Evolutionary conservation across 306 rosid genomes (phyloP), one percentile per base, ranked within the genome.

Genomic region (Notholithocarpus densiflorus): DNA sequence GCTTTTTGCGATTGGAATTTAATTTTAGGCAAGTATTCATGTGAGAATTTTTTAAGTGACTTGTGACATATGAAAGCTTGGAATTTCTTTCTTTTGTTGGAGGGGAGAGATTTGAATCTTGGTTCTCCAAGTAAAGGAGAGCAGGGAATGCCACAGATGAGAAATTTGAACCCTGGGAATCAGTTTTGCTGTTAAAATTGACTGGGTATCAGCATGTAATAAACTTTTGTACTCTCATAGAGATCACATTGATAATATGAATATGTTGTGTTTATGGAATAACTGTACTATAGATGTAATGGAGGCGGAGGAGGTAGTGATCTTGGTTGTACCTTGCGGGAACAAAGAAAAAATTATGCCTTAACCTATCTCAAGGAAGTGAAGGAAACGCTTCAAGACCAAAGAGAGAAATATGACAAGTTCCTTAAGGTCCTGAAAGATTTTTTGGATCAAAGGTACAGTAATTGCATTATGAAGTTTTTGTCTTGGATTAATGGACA

Each of bases 381-480:
- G 77, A 89, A 89, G 87, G 93, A 89, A 79, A 91, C 91, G 94
- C 89, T 89, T 84, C 90, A 83, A 69, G 97, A 93, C 60, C 94
- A 91, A 80, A 88, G 77, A 86, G 94, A 91, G 68, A 93, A 93
- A 75, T 93, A 91, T 73, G 93, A 91, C 79, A 68, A 52, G 89
- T 93, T 93, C 86, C 94, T 91, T 54, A 97, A 93, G 89, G 98
- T 91, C 84, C 83, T 93, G 98, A 84, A 91, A 82, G 98, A 93
- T 90, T 91, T 93, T 90, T 89, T 90, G 88, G 91, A 96, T 62
- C 94, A 96, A 84, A 88, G 97, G 99, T 96, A 76, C 19, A 55
- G 18, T 74, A 77, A 79, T 64, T 53, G 24, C 72, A 68, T 66
- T 19, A 71, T 77, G 56, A 27, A 32, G 77, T 48, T 14, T 62